Evolutionary conservation across 1,139 yeast species (phyloP), one percentile per base, ranked within the genome.

Genomic region (Geotrichum macrosporum): DNA sequence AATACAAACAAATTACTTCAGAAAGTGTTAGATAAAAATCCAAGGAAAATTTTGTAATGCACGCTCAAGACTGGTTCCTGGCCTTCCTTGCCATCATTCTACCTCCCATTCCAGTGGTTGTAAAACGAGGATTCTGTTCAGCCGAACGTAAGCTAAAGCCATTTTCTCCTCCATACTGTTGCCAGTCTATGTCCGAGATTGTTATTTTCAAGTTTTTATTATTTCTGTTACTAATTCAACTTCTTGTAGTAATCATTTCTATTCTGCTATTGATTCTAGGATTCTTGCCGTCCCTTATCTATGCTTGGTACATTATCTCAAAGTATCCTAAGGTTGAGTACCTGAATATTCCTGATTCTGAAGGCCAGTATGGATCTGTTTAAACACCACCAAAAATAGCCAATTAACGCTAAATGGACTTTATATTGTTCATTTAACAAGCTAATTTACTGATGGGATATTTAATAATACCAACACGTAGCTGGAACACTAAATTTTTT

Each of bases 211-310:
- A n/a, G n/a, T n/a, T n/a, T n/a, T n/a, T n/a, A n/a, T n/a, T n/a
- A n/a, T n/a, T n/a, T n/a, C n/a, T n/a, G n/a, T n/a, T n/a, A n/a
- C n/a, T n/a, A n/a, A n/a, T n/a, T n/a, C n/a, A n/a, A n/a, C n/a
- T 26, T 19, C 8, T 15, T 27, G 13, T 42, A 65, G 67, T 80
- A 56, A 70, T 78, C 67, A 79, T 85, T 57, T 86, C 85, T 63
- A 69, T 85, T 44, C 72, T 83, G 31, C 71, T 86, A 44, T 81
- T 85, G 63, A 55, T 81, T 44, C 71, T 86, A 39, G 94, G 95
- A 2, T 83, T 77, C 65, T 63, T 86, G 53, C 95, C 95, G 0
- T 94, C 94, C 5, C 54, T 64, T 18, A 55, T 64, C 46, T 70
- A 66, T 52, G 63, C 70, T 1, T 61, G 66, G 64, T 66, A 66